Evolutionary conservation across 2,329 filamentous ascomycete genomes (phyloP).

Genomic region (Scleromitrula shiraiana): DNA sequence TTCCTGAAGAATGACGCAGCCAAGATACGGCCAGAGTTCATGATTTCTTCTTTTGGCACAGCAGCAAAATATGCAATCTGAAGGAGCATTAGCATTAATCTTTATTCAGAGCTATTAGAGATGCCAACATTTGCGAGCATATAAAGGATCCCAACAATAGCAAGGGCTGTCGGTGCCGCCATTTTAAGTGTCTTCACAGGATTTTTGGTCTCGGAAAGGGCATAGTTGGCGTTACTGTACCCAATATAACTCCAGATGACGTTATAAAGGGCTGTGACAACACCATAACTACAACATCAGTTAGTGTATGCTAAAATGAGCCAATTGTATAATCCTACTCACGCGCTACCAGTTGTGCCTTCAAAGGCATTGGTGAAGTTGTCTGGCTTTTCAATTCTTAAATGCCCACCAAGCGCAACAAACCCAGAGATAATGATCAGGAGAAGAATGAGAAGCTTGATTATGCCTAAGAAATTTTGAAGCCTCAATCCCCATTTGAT

Average conservation of each 20-base stretch:
- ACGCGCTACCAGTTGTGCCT: slow-evolving; percentile 57
- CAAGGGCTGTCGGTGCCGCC: slow-evolving; percentile 54
- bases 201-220: slow-evolving; percentile 56
- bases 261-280: slow-evolving; percentile 64
- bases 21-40: slow-evolving; percentile 42
- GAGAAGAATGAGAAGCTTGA: slow-evolving; percentile 59
- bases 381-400: slow-evolving; percentile 51
- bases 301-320: not conserved
- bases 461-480: slow-evolving; percentile 55
- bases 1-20: slow-evolving; percentile 49
- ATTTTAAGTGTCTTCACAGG: slow-evolving; percentile 57
- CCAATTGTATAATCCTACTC: not conserved
- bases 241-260: slow-evolving; percentile 65
- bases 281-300: slow-evolving; percentile 37
- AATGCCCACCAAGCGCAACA: slow-evolving; percentile 48
- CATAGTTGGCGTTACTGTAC: slow-evolving; percentile 62
- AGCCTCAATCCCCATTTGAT: slow-evolving; percentile 60
- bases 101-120: not conserved
- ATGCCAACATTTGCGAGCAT: slow-evolving; percentile 48
- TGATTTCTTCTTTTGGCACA: slow-evolving; percentile 45
- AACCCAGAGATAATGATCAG: slow-evolving; percentile 54
- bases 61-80: slow-evolving; percentile 55
- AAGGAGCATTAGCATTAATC: not conserved
- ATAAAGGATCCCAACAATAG: slow-evolving; percentile 51
- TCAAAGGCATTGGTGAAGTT: slow-evolving; percentile 58